Evolutionary conservation across 441 rosid genomes (phyloP).

Genomic region (Aquilaria agallochum): DNA sequence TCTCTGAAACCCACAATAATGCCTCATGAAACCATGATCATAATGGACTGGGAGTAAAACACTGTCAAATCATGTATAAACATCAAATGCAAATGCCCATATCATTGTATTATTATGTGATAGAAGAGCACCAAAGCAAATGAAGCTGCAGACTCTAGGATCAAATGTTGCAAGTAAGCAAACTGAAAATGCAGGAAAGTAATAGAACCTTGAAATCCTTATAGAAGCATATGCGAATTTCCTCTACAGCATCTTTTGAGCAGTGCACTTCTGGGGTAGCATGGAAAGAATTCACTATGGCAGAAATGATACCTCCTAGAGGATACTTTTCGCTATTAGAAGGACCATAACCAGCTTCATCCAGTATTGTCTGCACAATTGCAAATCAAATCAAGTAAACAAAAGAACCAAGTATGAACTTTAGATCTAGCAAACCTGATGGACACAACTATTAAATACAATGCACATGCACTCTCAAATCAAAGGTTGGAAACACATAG

Average conservation of each 20-base stretch:
- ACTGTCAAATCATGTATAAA: too few species aligned
- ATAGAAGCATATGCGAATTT: slow-evolving; percentile 76
- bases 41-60: too few species aligned
- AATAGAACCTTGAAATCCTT: slow-evolving; percentile 79
- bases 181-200: not conserved
- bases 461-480: not conserved
- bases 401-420: not conserved
- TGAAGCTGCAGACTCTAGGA: too few species aligned
- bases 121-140: too few species aligned
- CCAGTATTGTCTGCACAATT: slow-evolving; percentile 56
- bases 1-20: too few species aligned
- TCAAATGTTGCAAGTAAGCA: not conserved
- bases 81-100: too few species aligned
- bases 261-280: slow-evolving; percentile 64
- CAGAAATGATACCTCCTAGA: slow-evolving; percentile 80
- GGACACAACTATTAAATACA: slow-evolving; percentile 2
- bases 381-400: slow-evolving; percentile 14
- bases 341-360: slow-evolving; percentile 85
- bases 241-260: slow-evolving; percentile 63
- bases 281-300: slow-evolving; percentile 85
- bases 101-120: too few species aligned
- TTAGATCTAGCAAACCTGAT: not conserved
- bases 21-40: too few species aligned
- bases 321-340: slow-evolving; percentile 90
- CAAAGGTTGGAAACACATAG: slow-evolving; percentile 1